Evolutionary conservation across 441 rosid genomes (phyloP), one percentile per base, ranked within the genome.

Genomic region (Eutrema salsugineum): DNA sequence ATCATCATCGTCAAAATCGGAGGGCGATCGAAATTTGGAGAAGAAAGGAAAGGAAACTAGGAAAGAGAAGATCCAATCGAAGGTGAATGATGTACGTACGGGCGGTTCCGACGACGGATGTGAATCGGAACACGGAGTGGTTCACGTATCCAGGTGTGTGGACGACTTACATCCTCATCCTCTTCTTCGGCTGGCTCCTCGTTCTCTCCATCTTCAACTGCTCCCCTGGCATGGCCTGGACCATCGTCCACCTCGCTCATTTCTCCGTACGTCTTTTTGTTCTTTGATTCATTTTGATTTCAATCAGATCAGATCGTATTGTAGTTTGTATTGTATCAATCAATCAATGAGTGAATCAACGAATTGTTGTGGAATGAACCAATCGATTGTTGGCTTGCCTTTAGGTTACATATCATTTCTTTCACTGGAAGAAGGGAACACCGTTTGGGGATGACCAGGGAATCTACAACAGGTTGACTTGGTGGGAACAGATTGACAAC

Each of bases 341-440:
- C n/a, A n/a, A n/a, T n/a, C n/a, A n/a, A n/a, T n/a, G n/a, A n/a
- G n/a, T n/a, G n/a, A n/a, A n/a, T n/a, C n/a, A n/a, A n/a, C n/a
- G n/a, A n/a, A n/a, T n/a, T n/a, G n/a, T n/a, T n/a, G n/a, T n/a
- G n/a, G n/a, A n/a, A n/a, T n/a, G n/a, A n/a, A n/a, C n/a, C n/a
- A n/a, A n/a, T n/a, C 17, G 3, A 20, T 20, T 20, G 1, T 8
- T n/a, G n/a, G n/a, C n/a, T n/a, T n/a, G n/a, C n/a, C n/a, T n/a
- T n/a, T 43, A 91, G 99, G 83, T 94, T 43, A 94, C 97, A 1
- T 94, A 91, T 86, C 97, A 86, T 51, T 90, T 77, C 75, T 94
- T 91, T 60, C 99, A 91, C 61, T 91, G 97, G 97, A 91, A 88
- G 87, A 94, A 91, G 80, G 97, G 99, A 68, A 94, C 99, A 3